Evolutionary conservation across 2,329 filamentous ascomycete species (phyloP).

Genomic region (Pseudocercospora eumusae): DNA sequence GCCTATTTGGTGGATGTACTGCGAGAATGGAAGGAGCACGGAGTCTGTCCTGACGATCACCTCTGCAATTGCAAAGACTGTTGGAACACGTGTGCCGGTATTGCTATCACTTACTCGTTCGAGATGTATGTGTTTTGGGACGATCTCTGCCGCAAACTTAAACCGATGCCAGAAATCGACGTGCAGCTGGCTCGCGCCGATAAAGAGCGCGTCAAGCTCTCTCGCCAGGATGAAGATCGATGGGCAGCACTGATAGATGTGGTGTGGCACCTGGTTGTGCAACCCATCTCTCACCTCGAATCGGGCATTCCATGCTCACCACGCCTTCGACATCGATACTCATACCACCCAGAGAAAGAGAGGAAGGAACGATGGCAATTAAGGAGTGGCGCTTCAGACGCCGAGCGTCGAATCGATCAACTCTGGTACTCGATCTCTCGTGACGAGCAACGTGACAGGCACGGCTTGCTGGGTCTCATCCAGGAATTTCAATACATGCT

Average conservation of each 20-base stretch:
- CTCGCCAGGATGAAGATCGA: slow-evolving; percentile 42
- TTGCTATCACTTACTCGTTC: slow-evolving; percentile 28
- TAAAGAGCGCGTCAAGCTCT: slow-evolving; percentile 37
- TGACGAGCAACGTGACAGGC: slow-evolving; percentile 22
- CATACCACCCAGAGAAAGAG: slow-evolving; percentile 5
- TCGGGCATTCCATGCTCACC: slow-evolving; percentile 27
- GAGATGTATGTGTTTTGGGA: slow-evolving; percentile 28
- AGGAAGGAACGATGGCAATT: slow-evolving; percentile 12
- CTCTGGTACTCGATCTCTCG: slow-evolving; percentile 37
- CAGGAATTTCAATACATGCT: slow-evolving; percentile 36
- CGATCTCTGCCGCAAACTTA: slow-evolving; percentile 22
- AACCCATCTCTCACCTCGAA: slow-evolving; percentile 14
- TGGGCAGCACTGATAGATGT: slow-evolving; percentile 45
- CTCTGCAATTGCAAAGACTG: slow-evolving; percentile 16
- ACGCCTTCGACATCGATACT: slow-evolving; percentile 26
- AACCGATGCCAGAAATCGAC: slow-evolving; percentile 26
- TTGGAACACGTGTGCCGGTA: slow-evolving; percentile 23
- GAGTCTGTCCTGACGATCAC: slow-evolving; percentile 38
- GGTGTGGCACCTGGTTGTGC: slow-evolving; percentile 17
- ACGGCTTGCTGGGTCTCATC: slow-evolving; percentile 27
- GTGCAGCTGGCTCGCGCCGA: slow-evolving; percentile 48
- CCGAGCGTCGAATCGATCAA: slow-evolving; percentile 20
- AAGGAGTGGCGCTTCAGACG: slow-evolving; percentile 8
- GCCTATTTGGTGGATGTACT: slow-evolving; percentile 55
- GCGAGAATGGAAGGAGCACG: slow-evolving; percentile 51